Evolutionary conservation across 768 basidiomycete genomes (phyloP).

Genomic region (Mycena rosella): DNA sequence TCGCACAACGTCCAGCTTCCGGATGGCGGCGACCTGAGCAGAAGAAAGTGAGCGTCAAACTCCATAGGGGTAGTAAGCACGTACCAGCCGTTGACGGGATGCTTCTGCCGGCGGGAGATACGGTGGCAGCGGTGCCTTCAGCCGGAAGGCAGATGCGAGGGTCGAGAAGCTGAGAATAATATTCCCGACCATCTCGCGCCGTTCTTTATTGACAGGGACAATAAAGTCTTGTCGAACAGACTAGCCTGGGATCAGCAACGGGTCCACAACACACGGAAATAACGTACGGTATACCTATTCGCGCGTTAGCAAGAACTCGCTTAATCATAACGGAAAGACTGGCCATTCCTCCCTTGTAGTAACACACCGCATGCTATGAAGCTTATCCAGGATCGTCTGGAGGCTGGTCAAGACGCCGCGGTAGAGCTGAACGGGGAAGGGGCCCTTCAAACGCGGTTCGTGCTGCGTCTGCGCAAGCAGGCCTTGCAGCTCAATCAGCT

Average conservation of each 20-base stretch:
- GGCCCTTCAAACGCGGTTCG: conserved; percentile 96
- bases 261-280: conserved; percentile 4
- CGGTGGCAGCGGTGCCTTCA: conserved; percentile 95
- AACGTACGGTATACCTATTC: conserved; percentile 77
- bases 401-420: conserved; percentile 84
- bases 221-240: conserved; percentile 90
- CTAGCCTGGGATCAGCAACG: conserved; percentile 53
- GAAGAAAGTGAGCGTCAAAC: neutral
- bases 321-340: conserved; percentile 39
- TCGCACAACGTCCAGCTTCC: conserved; percentile 89
- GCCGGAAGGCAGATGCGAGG: conserved; percentile 81
- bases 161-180: conserved; percentile 91
- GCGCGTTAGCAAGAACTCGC: conserved; percentile 26
- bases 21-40: conserved; percentile 85
- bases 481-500: conserved; percentile 86
- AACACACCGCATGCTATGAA: conserved; percentile 98
- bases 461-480: conserved; percentile 91
- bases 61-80: conserved; percentile 29
- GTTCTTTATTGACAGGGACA: conserved; percentile 87
- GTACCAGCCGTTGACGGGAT: conserved; percentile 82
- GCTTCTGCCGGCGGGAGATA: conserved; percentile 95
- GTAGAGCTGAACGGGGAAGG: conserved; percentile 90
- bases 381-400: conserved; percentile 86
- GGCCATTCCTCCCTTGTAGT: conserved; percentile 96
- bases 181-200: conserved; percentile 95